Percentiles rank a stretch among this genome's conserved stretches.
These are phyloP conservation scores for Phytophthora foliorum DNA, from an alignment of 352 stramenopile species.

Conservation along the genomic window DNA sequence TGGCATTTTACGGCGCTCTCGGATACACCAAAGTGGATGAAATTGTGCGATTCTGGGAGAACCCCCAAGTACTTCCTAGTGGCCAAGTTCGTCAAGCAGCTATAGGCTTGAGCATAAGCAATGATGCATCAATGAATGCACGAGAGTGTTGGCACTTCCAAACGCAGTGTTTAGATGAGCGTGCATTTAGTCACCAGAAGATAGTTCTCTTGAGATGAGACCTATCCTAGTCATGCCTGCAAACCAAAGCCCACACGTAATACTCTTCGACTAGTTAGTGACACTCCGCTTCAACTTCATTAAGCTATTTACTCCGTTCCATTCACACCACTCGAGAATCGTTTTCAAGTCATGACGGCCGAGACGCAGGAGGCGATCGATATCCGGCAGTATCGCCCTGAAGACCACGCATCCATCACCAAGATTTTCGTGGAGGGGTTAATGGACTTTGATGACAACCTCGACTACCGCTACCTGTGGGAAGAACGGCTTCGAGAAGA, in stretches of 20 bases:
- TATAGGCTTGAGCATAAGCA: too few species aligned
- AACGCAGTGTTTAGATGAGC: conserved; percentile 1
- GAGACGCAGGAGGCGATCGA: conserved; percentile 5
- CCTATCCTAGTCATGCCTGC: too few species aligned
- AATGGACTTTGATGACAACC: conserved; percentile 24
- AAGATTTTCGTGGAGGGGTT: conserved; percentile 27
- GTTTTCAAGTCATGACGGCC: not conserved
- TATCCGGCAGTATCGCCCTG: conserved; percentile 28
- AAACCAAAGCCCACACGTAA: not conserved
- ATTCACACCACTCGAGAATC: not conserved
- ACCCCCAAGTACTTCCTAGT: too few species aligned
- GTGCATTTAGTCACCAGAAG: too few species aligned
- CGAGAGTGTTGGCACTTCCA: too few species aligned
- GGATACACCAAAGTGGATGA: too few species aligned
- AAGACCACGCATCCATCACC: conserved; percentile 28
- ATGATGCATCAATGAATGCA: too few species aligned
- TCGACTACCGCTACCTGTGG: conserved; percentile 27
- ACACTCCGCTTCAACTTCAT: not conserved
- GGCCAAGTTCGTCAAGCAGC: too few species aligned
- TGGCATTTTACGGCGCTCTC: too few species aligned
- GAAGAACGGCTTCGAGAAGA: conserved; percentile 30
- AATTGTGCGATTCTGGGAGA: too few species aligned
- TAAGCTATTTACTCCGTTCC: not conserved
- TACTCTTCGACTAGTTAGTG: not conserved
- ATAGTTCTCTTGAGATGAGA: too few species aligned